Conservation (phyloP, 1,284 basidiomycete genomes). For the Cutaneotrichosporon mucoides region DNA sequence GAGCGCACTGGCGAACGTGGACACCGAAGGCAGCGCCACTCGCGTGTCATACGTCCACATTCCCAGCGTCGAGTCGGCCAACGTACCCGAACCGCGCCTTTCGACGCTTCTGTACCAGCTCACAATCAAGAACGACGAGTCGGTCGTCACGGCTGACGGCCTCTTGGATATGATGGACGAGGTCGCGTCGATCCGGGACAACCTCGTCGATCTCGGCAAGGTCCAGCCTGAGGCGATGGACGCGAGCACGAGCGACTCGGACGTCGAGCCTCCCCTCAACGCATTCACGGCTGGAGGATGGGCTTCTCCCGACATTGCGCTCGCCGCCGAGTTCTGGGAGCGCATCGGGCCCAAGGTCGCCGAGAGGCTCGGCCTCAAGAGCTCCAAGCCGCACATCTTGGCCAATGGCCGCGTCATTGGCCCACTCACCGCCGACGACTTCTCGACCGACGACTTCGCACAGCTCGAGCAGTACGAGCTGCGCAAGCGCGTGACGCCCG, state of each 20-base stretch:
- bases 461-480: conserved; percentile 68
- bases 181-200: conserved; percentile 8
- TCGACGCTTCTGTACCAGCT: conserved; percentile 42
- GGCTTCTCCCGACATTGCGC: conserved; percentile 26
- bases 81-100: conserved; percentile 21
- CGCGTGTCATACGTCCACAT: conserved; percentile 51
- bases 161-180: conserved; percentile 20
- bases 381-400: conserved; percentile 61
- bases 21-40: conserved; percentile 29
- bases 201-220: conserved; percentile 21
- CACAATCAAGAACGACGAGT: neutral
- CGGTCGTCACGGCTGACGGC: neutral
- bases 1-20: conserved; percentile 61
- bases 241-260: neutral
- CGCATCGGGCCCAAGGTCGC: conserved; percentile 24
- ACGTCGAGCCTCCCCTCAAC: conserved; percentile 5
- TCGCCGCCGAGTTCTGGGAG: conserved; percentile 41
- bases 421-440: conserved; percentile 57
- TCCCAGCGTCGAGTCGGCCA: conserved; percentile 16
- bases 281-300: conserved; percentile 24
- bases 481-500: conserved; percentile 62
- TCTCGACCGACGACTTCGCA: conserved; percentile 63
- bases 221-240: conserved; percentile 9
- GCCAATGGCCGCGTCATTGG: conserved; percentile 80
- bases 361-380: conserved; percentile 54